Conservation (phyloP, 139 green algal genomes). For the Coelastrella sp. region DNA sequence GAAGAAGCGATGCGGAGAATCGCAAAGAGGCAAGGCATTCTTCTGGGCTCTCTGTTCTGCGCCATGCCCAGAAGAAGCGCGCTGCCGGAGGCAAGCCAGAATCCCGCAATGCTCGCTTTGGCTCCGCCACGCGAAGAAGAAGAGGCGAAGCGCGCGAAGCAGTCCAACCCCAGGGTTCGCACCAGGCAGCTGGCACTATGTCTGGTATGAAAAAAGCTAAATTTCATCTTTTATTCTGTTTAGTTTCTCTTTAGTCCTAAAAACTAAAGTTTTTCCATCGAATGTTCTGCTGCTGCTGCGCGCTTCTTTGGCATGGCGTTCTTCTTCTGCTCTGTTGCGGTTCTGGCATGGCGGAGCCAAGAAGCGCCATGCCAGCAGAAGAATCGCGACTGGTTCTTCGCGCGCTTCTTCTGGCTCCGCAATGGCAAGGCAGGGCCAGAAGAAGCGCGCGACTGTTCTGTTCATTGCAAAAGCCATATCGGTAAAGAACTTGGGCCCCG, state of each 20-base stretch:
- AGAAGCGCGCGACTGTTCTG: neutral
- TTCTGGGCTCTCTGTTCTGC: too few relatives aligned
- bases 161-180: neutral
- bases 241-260: neutral
- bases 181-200: neutral
- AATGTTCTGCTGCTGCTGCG: neutral
- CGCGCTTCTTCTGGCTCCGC: too few relatives aligned
- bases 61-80: too few relatives aligned
- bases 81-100: too few relatives aligned
- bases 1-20: neutral
- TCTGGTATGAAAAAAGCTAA: neutral
- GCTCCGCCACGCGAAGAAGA: too few relatives aligned
- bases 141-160: neutral
- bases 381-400: too few relatives aligned
- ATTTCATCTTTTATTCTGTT: neutral
- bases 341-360: too few relatives aligned
- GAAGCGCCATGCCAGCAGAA: too few relatives aligned
- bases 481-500: slow-evolving; percentile 9
- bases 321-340: too few relatives aligned
- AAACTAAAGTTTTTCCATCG: neutral
- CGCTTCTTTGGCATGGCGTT: neutral
- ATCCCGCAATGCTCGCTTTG: neutral
- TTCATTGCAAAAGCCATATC: neutral
- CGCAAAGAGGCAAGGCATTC: too few relatives aligned
- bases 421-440: too few relatives aligned